Conservation (phyloP, 345 rosid species). For the Balakata baccata region DNA sequence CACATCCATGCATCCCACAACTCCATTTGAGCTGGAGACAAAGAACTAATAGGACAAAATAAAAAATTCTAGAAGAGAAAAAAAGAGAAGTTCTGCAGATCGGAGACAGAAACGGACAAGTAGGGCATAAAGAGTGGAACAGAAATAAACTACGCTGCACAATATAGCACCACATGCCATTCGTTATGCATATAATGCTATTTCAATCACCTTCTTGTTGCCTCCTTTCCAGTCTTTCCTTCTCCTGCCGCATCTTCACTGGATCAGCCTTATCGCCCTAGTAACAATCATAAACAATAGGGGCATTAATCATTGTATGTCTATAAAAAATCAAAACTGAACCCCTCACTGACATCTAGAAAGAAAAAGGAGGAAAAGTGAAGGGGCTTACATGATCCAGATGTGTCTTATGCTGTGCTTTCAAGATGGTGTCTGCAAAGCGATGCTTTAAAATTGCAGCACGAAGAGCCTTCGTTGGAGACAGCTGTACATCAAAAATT, state of each 20-base stretch:
- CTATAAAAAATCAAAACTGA: background rate
- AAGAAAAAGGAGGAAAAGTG: background rate
- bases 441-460: constrained; percentile 72
- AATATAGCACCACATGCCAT: background rate
- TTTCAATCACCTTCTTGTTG: constrained; percentile 67
- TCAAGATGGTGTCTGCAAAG: constrained; percentile 69
- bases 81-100: background rate
- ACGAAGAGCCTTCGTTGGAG: constrained; percentile 76
- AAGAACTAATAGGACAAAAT: no score
- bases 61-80: background rate
- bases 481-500: constrained; percentile 44
- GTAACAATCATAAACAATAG: background rate
- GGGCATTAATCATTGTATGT: background rate
- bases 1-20: no score
- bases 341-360: background rate
- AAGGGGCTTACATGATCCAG: constrained; percentile 50
- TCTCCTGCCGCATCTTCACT: constrained; percentile 53
- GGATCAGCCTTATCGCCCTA: constrained; percentile 70
- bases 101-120: background rate
- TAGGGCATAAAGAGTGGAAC: no score
- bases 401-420: constrained; percentile 62
- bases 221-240: constrained; percentile 58
- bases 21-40: no score
- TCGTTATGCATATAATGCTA: background rate
- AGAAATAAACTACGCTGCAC: background rate